A percentile compares a stretch with the other conserved stretches of the same genome.
Conservation (phyloP, 805 yeast species). For the Kluyveromyces lactis region DNA sequence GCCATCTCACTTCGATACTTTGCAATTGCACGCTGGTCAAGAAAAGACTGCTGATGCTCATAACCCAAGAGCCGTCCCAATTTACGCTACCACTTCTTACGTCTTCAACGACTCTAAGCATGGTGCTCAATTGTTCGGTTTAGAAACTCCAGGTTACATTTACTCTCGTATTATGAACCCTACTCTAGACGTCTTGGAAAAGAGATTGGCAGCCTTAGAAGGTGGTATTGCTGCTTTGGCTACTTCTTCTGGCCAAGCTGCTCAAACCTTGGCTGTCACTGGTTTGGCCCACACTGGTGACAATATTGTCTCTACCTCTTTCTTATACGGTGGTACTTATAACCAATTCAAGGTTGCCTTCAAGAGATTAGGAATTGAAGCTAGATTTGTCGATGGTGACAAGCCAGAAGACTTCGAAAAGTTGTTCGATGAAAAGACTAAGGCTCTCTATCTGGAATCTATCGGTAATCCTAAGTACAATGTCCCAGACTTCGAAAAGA, state of each 20-base stretch:
- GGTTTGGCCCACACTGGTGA: constrained; percentile 85
- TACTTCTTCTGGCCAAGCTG: constrained; percentile 93
- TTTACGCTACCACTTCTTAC: constrained; percentile 85
- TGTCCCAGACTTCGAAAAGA: constrained; percentile 80
- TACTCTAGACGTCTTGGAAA: constrained; percentile 83
- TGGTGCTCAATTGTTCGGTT: constrained; percentile 84
- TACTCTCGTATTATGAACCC: constrained; percentile 92
- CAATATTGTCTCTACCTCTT: constrained; percentile 80
- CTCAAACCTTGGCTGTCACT: constrained; percentile 77
- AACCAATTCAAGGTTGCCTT: constrained; percentile 91
- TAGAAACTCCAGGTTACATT: constrained; percentile 76
- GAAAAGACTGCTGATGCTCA: constrained; percentile 50
- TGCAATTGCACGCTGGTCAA: constrained; percentile 95
- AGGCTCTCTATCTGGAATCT: constrained; percentile 82
- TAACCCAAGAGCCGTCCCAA: constrained; percentile 85
- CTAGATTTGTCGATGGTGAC: constrained; percentile 81
- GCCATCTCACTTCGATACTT: constrained; percentile 75
- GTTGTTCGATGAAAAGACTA: constrained; percentile 74
- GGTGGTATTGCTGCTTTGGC: constrained; percentile 89
- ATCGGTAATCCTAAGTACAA: constrained; percentile 91
- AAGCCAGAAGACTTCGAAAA: constrained; percentile 60
- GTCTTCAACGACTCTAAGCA: constrained; percentile 83
- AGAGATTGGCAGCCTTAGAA: constrained; percentile 87
- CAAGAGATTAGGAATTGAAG: constrained; percentile 79
- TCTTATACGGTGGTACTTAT: constrained; percentile 91